Base-by-base conservation (phyloP, 2,329 filamentous ascomycete species). In the Leptoxyphium fumago region DNA sequence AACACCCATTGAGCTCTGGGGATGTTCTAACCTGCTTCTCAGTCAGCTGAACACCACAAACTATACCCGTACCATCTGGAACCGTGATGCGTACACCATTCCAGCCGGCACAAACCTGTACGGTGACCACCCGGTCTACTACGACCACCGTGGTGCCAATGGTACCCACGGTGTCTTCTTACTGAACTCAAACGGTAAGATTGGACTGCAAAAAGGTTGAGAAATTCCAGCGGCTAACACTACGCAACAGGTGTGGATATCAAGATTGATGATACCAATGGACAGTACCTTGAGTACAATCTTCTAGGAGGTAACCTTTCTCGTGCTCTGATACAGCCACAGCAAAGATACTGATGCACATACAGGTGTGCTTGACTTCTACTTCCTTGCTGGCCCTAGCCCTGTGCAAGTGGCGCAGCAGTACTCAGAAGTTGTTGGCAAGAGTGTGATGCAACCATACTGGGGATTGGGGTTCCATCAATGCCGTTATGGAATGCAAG, bases 221-320 rank as follows among this genome's bases (percentile, higher is more conserved):
- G 7, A n/a, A 15, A 36, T 14, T 29, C 15, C n/a, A 18, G 15
- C 11, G 2, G 6, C 11, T 36, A 7, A 13, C 18, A 10, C 3
- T 2, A 18, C 11, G 43, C 14, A 28, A 15, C 15, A 21, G 47
- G 58, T 29, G 87, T 87, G 78, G 82, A 88, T 47, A 70, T 88
- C 58, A 80, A 80, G 52, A 78, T 88, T 59, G 74, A 85, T 57
- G 73, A 77, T 49, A 74, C 73, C 1, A 67, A 71, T 7, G 69
- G 73, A 6, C 78, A 88, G 57, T 85, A 80, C 46, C 71, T 91
- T 5, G 82, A 88, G 61, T 91, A 88, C 64, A 85, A 88, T 59
- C 76, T 77, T 1, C 69, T 89, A 0, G 84, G 84, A 6, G 84
- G 32, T 36, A 36, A 9, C 13, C 15, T 13, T 36, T 13, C 11